A percentile compares a stretch with the other conserved stretches of the same genome.
phyloP scores from a whole-genome alignment of 306 rosid genomes.

The Quercus alba region DNA sequence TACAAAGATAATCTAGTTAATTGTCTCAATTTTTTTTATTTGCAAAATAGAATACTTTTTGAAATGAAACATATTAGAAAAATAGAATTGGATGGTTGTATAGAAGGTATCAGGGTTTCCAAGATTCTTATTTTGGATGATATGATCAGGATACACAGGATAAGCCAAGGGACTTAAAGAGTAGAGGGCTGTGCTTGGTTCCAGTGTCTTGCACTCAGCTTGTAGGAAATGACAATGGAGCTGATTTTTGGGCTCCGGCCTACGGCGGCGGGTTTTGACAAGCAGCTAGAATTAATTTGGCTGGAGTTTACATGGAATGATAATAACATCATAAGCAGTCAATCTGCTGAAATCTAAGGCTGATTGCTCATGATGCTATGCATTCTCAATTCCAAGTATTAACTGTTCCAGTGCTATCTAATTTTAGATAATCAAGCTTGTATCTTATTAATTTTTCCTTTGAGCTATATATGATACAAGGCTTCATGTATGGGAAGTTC shows the following conservation, averaged over 20 bases:
- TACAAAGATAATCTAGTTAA: neutral
- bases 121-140: neutral
- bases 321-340: conserved; percentile 71
- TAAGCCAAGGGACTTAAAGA: conserved; percentile 53
- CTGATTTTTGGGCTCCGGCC: conserved; percentile 83
- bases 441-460: neutral
- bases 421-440: neutral
- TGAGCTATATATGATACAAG: neutral
- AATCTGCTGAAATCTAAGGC: conserved; percentile 46
- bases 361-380: conserved; percentile 87
- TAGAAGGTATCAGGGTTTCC: neutral
- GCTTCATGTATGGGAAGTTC: neutral
- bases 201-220: conserved; percentile 75
- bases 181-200: conserved; percentile 83
- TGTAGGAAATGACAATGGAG: conserved; percentile 74
- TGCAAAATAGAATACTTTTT: neutral
- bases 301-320: conserved; percentile 6
- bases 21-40: neutral
- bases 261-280: conserved; percentile 43
- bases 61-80: neutral
- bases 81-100: neutral
- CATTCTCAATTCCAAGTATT: conserved; percentile 9
- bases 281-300: neutral
- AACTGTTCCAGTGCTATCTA: neutral
- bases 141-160: conserved; percentile 31